Percentiles rank a stretch among this genome's conserved stretches.
Conservation (phyloP, 257 asterid species). For the Lycium barbarum region DNA sequence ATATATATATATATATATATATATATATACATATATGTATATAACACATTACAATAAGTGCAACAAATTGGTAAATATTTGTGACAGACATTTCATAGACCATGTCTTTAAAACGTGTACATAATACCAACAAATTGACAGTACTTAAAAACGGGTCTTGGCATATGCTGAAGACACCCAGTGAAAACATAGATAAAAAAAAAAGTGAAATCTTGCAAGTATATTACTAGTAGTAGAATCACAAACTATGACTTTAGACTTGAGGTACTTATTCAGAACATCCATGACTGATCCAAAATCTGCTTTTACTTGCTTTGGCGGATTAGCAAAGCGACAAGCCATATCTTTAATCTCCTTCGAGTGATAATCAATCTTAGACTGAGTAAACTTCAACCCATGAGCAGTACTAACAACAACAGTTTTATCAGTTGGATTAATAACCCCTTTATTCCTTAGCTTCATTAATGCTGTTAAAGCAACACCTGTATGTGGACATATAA, state of each 20-base stretch:
- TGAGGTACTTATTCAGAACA: slow-evolving; percentile 45
- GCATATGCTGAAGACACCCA: neutral
- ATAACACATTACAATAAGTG: too few species aligned
- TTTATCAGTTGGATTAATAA: slow-evolving; percentile 52
- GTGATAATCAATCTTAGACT: slow-evolving; percentile 34
- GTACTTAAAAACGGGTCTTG: neutral
- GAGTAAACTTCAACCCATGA: slow-evolving; percentile 64
- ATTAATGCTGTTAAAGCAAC: slow-evolving; percentile 61
- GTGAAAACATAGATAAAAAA: neutral
- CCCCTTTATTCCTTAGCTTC: slow-evolving; percentile 51
- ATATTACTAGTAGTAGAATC: neutral
- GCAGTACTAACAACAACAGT: slow-evolving; percentile 71
- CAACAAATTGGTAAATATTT: neutral
- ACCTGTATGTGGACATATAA: slow-evolving; percentile 64
- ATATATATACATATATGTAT: too few species aligned
- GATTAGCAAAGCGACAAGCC: slow-evolving; percentile 51
- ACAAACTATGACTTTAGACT: neutral
- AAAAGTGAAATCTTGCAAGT: neutral
- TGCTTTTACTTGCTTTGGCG: slow-evolving; percentile 55
- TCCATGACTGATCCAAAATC: slow-evolving; percentile 62
- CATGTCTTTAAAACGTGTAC: neutral
- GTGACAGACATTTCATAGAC: neutral
- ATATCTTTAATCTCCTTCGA: slow-evolving; percentile 44
- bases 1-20: too few species aligned
- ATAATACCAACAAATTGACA: neutral